Percentiles rank a stretch among this genome's conserved stretches.
Evolutionary conservation across 257 asterid species (phyloP).

Genomic region (Eucommia ulmoides): DNA sequence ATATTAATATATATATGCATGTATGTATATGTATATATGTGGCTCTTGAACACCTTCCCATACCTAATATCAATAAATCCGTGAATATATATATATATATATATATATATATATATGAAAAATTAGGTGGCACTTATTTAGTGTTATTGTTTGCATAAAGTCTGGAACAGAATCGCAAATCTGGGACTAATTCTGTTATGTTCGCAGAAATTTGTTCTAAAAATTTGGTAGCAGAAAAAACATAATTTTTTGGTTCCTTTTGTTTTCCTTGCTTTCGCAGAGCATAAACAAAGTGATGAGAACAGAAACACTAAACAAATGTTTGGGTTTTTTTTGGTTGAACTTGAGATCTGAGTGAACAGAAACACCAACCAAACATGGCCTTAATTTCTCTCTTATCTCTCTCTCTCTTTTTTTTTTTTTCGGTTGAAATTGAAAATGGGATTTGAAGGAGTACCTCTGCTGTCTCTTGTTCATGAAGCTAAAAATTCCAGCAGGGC

Average conservation of each 20-base stretch:
- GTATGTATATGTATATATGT: slow-evolving; percentile 7
- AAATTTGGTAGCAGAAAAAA: too few species aligned
- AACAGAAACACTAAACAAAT: neutral
- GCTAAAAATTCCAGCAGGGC: slow-evolving; percentile 56
- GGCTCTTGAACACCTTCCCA: slow-evolving; percentile 88
- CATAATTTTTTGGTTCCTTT: neutral
- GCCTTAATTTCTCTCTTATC: too few species aligned
- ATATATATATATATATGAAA: neutral
- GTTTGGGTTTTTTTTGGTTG: neutral
- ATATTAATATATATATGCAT: too few species aligned
- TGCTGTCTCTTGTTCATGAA: slow-evolving; percentile 70
- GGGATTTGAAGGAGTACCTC: slow-evolving; percentile 18
- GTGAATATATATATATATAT: too few species aligned
- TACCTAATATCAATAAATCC: too few species aligned
- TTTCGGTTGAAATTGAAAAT: too few species aligned
- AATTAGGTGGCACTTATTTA: neutral
- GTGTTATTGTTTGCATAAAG: neutral
- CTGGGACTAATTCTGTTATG: neutral
- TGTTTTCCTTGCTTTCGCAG: too few species aligned
- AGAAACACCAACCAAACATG: neutral
- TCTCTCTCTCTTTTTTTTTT: too few species aligned
- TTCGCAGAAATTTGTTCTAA: neutral
- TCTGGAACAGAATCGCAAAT: neutral
- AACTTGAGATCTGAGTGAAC: neutral
- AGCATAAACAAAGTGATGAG: too few species aligned